Evolutionary conservation across 2,329 filamentous ascomycete species (phyloP).

Genomic region (Alternaria brassicae): DNA sequence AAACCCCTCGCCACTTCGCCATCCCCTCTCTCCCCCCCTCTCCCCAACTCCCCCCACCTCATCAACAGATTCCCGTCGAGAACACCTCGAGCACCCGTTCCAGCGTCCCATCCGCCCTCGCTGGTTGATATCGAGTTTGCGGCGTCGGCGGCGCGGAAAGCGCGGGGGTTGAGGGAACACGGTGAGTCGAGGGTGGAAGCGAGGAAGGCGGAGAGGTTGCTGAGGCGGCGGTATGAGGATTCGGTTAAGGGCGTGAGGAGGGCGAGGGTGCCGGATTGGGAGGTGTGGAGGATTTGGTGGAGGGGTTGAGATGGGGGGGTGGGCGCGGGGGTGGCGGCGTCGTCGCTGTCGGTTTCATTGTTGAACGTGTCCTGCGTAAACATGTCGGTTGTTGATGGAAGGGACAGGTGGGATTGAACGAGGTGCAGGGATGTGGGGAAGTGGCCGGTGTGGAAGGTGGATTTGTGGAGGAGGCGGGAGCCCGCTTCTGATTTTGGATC

Average conservation of each 20-base stretch:
- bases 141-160: conserved; percentile 67
- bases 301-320: conserved; percentile 11
- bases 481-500: conserved; percentile 94
- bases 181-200: conserved; percentile 74
- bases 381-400: conserved; percentile 47
- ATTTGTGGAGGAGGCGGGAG: conserved; percentile 82
- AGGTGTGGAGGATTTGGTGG: conserved; percentile 44
- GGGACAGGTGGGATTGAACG: conserved; percentile 69
- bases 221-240: conserved; percentile 80
- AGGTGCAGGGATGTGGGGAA: conserved; percentile 76
- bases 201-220: conserved; percentile 81
- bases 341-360: background rate
- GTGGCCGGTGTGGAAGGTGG: conserved; percentile 87
- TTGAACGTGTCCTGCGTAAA: conserved; percentile 27
- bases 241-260: conserved; percentile 81
- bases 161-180: conserved; percentile 83
- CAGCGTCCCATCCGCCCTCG: conserved; percentile 39
- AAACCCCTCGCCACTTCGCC: conserved; percentile 72
- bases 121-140: conserved; percentile 44
- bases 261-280: conserved; percentile 74
- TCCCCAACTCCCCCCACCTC: conserved; percentile 79
- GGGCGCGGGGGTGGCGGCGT: background rate
- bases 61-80: conserved; percentile 80
- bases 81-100: conserved; percentile 66
- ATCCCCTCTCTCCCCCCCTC: conserved; percentile 75